These are phyloP conservation scores for Globisporangium perplexum DNA, from an alignment of 352 stramenopile genomes.

Conservation along the genomic window DNA sequence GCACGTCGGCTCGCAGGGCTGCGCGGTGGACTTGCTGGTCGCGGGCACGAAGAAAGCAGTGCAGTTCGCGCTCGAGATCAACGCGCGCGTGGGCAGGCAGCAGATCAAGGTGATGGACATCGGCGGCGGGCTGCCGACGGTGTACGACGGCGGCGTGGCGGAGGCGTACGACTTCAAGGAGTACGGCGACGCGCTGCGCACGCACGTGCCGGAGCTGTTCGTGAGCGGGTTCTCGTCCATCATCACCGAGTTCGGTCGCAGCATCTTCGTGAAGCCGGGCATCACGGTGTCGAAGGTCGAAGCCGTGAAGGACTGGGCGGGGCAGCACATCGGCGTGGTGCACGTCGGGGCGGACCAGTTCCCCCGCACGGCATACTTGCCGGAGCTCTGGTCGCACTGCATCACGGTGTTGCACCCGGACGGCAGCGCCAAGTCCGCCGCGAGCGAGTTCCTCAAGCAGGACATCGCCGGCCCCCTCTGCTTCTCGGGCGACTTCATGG, in stretches of 20 bases:
- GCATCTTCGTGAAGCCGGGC: conserved; percentile 83
- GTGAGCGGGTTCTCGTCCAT: conserved; percentile 68
- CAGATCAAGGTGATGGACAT: conserved; percentile 87
- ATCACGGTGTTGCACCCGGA: conserved; percentile 61
- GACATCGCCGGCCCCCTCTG: conserved; percentile 91
- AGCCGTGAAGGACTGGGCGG: conserved; percentile 82
- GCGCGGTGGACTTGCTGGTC: conserved; percentile 76
- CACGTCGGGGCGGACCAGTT: conserved; percentile 91
- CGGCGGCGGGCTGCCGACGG: conserved; percentile 86
- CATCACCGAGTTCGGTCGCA: conserved; percentile 91
- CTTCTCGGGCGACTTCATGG: conserved; percentile 90
- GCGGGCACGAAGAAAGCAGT: conserved; percentile 70
- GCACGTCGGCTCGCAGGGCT: conserved; percentile 87
- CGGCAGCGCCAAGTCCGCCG: conserved; percentile 38
- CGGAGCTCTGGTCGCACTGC: conserved; percentile 76
- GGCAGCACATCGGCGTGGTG: conserved; percentile 74
- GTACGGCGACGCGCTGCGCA: conserved; percentile 68
- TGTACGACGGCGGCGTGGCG: conserved; percentile 70
- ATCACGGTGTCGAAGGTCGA: conserved; percentile 87
- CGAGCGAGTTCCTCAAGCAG: conserved; percentile 41
- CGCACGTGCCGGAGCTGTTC: conserved; percentile 79
- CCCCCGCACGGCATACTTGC: conserved; percentile 82
- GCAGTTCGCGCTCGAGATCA: conserved; percentile 73
- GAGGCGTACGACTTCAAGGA: conserved; percentile 77
- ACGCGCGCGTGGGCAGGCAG: conserved; percentile 39